Conservation (phyloP, 306 rosid genomes). For the Quercus dentata region DNA sequence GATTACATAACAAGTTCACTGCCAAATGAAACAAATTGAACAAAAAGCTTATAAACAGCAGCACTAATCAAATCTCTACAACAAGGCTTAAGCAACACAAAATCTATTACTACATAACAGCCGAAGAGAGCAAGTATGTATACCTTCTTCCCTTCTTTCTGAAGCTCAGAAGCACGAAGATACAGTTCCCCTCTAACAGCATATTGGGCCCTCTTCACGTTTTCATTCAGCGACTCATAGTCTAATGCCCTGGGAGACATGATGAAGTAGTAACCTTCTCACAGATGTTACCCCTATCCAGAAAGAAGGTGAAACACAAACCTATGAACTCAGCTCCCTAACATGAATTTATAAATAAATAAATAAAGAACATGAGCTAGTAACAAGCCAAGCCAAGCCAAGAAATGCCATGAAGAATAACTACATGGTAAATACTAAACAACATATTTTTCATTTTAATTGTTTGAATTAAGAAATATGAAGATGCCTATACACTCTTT, state of each 20-base stretch:
- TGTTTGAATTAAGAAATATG: neutral
- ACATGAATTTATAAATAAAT: slow-evolving; percentile 22
- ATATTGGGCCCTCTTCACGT: slow-evolving; percentile 90
- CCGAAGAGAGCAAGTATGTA: neutral
- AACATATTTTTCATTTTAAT: neutral
- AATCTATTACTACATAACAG: neutral
- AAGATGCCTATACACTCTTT: neutral
- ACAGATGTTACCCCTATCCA: slow-evolving; percentile 21
- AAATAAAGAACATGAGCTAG: neutral
- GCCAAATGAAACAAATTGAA: neutral
- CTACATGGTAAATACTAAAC: neutral
- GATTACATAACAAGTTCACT: neutral
- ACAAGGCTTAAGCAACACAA: slow-evolving; percentile 16
- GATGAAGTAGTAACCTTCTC: slow-evolving; percentile 37
- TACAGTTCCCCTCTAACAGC: slow-evolving; percentile 96
- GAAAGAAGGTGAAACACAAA: slow-evolving; percentile 16
- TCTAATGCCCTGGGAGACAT: slow-evolving; percentile 89
- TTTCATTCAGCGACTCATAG: slow-evolving; percentile 69
- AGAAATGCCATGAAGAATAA: neutral
- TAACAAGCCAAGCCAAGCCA: neutral
- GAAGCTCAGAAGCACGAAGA: slow-evolving; percentile 96
- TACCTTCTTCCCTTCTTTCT: slow-evolving; percentile 97
- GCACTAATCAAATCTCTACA: neutral
- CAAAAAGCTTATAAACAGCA: neutral
- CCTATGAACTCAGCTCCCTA: slow-evolving; percentile 28